These are phyloP conservation scores for Vaucheria bursata DNA, from an alignment of 352 stramenopile species.

Conservation along the genomic window DNA sequence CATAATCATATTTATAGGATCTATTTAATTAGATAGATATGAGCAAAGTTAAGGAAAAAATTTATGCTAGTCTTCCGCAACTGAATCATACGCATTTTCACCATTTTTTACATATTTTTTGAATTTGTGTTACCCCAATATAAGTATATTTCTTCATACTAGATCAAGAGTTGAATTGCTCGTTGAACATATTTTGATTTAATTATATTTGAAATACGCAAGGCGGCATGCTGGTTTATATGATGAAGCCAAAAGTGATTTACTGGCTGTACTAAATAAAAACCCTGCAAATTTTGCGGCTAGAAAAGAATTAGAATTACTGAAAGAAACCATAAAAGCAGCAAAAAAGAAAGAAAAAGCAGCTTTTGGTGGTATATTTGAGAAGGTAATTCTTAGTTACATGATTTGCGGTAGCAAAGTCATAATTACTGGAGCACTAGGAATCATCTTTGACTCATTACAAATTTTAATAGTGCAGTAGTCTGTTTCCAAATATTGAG, in stretches of 20 bases:
- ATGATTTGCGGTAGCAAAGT: too few species aligned
- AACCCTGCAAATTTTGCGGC: conserved; percentile 69
- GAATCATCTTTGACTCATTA: too few species aligned
- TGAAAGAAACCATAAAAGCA: conserved; percentile 51
- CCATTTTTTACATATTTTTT: background rate
- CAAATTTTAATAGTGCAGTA: too few species aligned
- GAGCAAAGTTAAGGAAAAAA: background rate
- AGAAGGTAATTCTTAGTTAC: conserved; percentile 78
- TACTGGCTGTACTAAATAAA: conserved; percentile 60
- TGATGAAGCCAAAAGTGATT: conserved; percentile 65
- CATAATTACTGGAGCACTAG: too few species aligned
- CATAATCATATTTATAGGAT: background rate
- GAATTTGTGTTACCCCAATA: background rate
- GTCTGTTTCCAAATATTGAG: too few species aligned
- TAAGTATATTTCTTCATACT: background rate
- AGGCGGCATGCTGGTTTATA: conserved; percentile 61
- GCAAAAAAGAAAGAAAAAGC: conserved; percentile 83
- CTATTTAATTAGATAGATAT: background rate
- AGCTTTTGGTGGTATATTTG: conserved; percentile 88
- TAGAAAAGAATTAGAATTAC: conserved; percentile 28
- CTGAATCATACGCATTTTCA: background rate
- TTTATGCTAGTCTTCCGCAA: background rate
- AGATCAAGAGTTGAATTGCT: background rate
- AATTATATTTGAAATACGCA: conserved; percentile 21
- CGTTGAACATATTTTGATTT: background rate